Percentiles rank a stretch among this genome's conserved stretches.
These are phyloP conservation scores for Rhodotorula graminis DNA, from an alignment of 768 basidiomycete genomes.

Conservation along the genomic window DNA sequence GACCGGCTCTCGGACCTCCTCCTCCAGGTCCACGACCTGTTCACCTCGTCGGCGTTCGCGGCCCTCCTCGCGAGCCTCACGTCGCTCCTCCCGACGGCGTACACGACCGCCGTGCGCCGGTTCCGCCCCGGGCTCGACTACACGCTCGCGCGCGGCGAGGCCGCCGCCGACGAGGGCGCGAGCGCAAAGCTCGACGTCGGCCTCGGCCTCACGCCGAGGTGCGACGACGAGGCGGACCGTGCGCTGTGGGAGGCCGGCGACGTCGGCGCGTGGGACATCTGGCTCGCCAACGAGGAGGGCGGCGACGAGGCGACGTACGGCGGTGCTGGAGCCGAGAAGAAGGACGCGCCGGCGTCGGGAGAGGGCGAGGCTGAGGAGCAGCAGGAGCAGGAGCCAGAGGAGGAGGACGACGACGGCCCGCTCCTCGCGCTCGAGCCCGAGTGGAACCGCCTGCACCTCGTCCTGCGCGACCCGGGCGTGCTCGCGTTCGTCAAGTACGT, in stretches of 20 bases:
- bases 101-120: slow-evolving; percentile 57
- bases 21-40: slow-evolving; percentile 16
- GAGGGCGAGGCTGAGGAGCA: slow-evolving; percentile 16
- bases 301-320: slow-evolving; percentile 94
- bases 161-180: slow-evolving; percentile 47
- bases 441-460: slow-evolving; percentile 82
- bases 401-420: slow-evolving; percentile 58
- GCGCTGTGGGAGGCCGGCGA: slow-evolving; percentile 65
- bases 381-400: slow-evolving; percentile 44
- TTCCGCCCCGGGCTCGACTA: slow-evolving; percentile 93
- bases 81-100: slow-evolving; percentile 21
- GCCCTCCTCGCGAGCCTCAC: slow-evolving; percentile 31
- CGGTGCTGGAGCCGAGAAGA: slow-evolving; percentile 41
- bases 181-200: slow-evolving; percentile 80
- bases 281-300: slow-evolving; percentile 89
- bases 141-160: slow-evolving; percentile 82
- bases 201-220: slow-evolving; percentile 60
- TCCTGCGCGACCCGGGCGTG: slow-evolving; percentile 85
- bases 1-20: slow-evolving; percentile 28
- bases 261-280: slow-evolving; percentile 97
- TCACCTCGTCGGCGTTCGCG: slow-evolving; percentile 39
- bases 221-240: slow-evolving; percentile 49
- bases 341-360: neutral
- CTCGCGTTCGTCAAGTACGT: slow-evolving; percentile 95
- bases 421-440: slow-evolving; percentile 79